Evolutionary conservation across 495 filamentous ascomycete species (phyloP), one percentile per base, ranked within the genome.

Genomic region (Rhizodiscina lignyota): DNA sequence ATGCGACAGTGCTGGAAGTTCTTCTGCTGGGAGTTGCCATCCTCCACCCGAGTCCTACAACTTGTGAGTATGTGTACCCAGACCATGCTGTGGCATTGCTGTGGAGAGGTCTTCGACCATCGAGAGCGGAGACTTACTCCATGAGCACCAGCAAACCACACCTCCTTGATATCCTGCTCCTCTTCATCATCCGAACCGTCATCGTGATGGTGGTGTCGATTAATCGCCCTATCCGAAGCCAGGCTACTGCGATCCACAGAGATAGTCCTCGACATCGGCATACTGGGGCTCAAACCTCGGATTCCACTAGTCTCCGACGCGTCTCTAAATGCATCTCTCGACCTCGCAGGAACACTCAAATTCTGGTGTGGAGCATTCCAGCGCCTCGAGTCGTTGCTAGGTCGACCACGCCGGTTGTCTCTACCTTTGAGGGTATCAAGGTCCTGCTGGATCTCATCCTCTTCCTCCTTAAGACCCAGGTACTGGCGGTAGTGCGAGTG

Each of bases 71-170:
- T 17, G 23, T 20, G 15, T n/a, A 18, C 19, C 21, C 15, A 19
- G 5, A 38, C 13, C 13, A 27, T 27, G 24, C 24, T 27, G 24
- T 8, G 24, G 8, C 13, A 13, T 8, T 12, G 8, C 8, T 33
- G 11, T 17, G 11, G 8, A 8, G 16, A 16, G 17, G 16, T 33
- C 17, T 12, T 6, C 30, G 8, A 10, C 8, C 10, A 6, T 18
- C 17, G 17, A 33, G 30, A 33, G 8, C 17, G 8, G 30, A 12
- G 8, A 43, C 47, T 43, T 39, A 50, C 47, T 6, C 70, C 82
- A 46, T 91, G 83, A 22, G 75, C 72, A 26, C 83, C 83, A 0
- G 79, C 66, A 49, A 89, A 91, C 83, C 83, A 89, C 6, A 86
- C 62, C 41, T 85, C 80, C 45, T 81, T 72, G 37, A 89, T 77